Base-by-base conservation (phyloP, 2,329 filamentous ascomycete genomes). In the Passalora sequoiae region DNA sequence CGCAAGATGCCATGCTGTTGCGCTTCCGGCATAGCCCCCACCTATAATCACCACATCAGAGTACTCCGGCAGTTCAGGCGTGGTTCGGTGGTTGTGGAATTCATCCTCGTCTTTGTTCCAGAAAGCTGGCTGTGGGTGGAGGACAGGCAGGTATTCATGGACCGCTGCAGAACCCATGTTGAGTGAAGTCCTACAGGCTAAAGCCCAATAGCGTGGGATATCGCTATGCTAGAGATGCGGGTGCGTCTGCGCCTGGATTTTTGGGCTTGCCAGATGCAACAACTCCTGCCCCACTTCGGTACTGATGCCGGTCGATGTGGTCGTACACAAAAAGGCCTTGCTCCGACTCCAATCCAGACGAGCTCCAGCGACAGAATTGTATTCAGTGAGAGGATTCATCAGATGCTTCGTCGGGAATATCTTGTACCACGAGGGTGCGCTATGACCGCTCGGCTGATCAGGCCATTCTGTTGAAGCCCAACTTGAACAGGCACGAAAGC, bases 41-140 rank as follows among this genome's bases (percentile, higher is more conserved):
- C 49, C 46, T 8, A 51, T 46, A 4, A 51, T 42, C 13, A 40
- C 36, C 15, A 51, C 19, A 24, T 49, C 49, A 12, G 33, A 29
- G 36, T 71, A 64, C 2, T 63, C 54, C 2, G 84, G 84, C 16
- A 88, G 66, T 6, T 76, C 66, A 1, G 66, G 57, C 0, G 84
- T 86, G 0, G 81, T 81, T 12, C 76, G 74, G 57, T 86, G 78
- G 13, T 80, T 57, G 38, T 69, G 64, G 1, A 72, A 55, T 1
- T 56, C 44, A 50, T 67, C 58, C 15, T 60, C 61, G 15, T 64
- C 49, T 7, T 57, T 57, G 10, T 61, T 56, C 70, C 69, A 72
- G 49, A 69, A 72, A 10, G 42, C 28, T 13, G 28, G 33, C 7
- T 28, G 38, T 4, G 38, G 38, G 28, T 42, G 44, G 13, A 7